Conservation (phyloP, 805 yeast genomes). For the Zygosaccharomyces siamensis region DNA sequence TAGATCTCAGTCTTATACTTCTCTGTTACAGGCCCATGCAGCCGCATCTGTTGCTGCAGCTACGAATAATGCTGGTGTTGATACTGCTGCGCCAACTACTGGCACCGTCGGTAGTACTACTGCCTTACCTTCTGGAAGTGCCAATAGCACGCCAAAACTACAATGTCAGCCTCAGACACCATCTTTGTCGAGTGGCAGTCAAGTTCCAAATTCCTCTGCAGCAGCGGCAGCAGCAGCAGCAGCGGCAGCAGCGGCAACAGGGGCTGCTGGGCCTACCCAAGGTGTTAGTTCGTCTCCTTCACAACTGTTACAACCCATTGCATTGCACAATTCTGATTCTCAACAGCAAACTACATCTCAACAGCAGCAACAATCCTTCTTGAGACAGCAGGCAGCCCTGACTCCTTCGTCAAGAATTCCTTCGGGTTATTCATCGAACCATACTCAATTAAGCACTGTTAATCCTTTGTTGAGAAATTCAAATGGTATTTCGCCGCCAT, state of each 20-base stretch:
- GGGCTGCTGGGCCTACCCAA: neutral
- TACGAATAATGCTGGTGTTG: conserved; percentile 9
- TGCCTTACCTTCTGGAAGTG: conserved; percentile 6
- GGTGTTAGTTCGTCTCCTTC: conserved; percentile 14
- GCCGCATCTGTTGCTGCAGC: conserved; percentile 28
- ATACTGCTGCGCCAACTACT: conserved; percentile 8
- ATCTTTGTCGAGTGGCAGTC: conserved; percentile 4
- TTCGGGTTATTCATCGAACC: conserved; percentile 32
- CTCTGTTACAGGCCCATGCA: conserved; percentile 35
- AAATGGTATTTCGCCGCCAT: conserved; percentile 26
- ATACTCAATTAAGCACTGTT: conserved; percentile 21
- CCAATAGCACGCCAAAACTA: conserved; percentile 10
- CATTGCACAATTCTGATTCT: conserved; percentile 19
- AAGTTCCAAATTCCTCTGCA: conserved; percentile 6
- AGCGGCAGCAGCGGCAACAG: neutral
- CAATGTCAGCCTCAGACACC: conserved; percentile 11
- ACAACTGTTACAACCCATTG: conserved; percentile 21
- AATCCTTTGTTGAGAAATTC: conserved; percentile 33
- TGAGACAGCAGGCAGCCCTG: conserved; percentile 30
- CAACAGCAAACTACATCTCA: conserved; percentile 12
- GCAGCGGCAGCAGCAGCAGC: conserved; percentile 8
- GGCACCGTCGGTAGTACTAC: conserved; percentile 18
- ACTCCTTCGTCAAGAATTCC: conserved; percentile 35
- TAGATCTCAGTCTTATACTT: conserved; percentile 34
- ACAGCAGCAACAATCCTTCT: conserved; percentile 28